A percentile compares a stretch with the other conserved stretches of the same genome.
phyloP scores from a whole-genome alignment of 73 alveolate species.

The Halteria grandinella region DNA sequence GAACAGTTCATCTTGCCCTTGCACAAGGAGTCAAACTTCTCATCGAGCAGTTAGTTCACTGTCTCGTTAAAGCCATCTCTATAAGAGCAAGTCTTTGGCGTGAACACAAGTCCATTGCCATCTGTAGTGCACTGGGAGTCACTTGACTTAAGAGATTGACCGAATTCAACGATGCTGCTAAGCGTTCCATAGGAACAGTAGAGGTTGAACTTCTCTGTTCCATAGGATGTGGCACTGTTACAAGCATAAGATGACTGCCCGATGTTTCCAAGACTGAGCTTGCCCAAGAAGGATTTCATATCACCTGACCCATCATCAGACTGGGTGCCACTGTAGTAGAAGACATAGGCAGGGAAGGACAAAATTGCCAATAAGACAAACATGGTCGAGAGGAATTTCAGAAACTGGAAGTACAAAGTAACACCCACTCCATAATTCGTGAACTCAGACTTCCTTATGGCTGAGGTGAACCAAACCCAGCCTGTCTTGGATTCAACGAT shows the following conservation, averaged over 20 bases:
- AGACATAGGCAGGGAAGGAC: slow-evolving; percentile 49
- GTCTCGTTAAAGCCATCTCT: background rate
- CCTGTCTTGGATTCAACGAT: slow-evolving; percentile 57
- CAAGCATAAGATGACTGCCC: slow-evolving; percentile 52
- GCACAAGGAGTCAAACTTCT: slow-evolving; percentile 14
- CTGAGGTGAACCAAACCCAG: slow-evolving; percentile 46
- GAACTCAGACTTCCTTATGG: slow-evolving; percentile 41
- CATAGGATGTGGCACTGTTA: slow-evolving; percentile 8
- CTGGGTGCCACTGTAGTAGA: slow-evolving; percentile 35
- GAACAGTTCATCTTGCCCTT: slow-evolving; percentile 23
- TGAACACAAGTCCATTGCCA: slow-evolving; percentile 35
- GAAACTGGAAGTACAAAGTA: slow-evolving; percentile 54
- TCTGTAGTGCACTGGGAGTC: background rate
- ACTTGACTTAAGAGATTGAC: slow-evolving; percentile 40
- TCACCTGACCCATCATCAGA: slow-evolving; percentile 12
- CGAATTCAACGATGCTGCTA: slow-evolving; percentile 10
- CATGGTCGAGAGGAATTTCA: slow-evolving; percentile 28
- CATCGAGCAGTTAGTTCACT: background rate
- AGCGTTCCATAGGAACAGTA: slow-evolving; percentile 51
- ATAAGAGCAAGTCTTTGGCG: background rate
- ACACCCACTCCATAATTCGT: slow-evolving; percentile 57
- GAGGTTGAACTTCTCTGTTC: slow-evolving; percentile 7
- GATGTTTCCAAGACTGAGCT: slow-evolving; percentile 53
- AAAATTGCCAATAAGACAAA: slow-evolving; percentile 34
- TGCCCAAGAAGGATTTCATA: slow-evolving; percentile 47